These are phyloP conservation scores for Pseudopyrenochaeta lycopersici DNA, from an alignment of 2,329 filamentous ascomycete genomes.

Conservation along the genomic window DNA sequence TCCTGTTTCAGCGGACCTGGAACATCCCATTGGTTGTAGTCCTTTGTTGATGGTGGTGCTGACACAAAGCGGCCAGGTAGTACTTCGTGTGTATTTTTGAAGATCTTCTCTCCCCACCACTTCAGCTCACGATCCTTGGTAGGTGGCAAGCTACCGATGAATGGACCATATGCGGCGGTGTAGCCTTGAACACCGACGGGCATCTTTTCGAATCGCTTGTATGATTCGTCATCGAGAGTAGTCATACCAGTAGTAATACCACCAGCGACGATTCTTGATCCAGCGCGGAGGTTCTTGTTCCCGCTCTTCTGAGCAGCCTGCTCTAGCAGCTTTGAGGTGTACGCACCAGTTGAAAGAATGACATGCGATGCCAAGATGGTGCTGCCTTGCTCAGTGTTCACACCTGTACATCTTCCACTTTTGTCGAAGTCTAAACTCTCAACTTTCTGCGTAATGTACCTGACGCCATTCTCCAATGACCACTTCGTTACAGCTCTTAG, in stretches of 20 bases:
- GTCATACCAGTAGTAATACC: constrained; percentile 62
- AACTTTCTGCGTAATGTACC: constrained; percentile 66
- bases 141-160: constrained; percentile 44
- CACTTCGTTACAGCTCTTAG: constrained; percentile 64
- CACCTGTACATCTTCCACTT: constrained; percentile 52
- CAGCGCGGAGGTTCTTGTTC: constrained; percentile 62
- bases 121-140: constrained; percentile 46
- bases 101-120: constrained; percentile 48
- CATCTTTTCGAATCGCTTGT: constrained; percentile 43
- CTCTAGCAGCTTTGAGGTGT: constrained; percentile 55
- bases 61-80: constrained; percentile 64
- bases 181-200: constrained; percentile 45
- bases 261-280: constrained; percentile 64
- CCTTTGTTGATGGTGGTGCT: constrained; percentile 62
- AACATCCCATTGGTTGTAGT: constrained; percentile 72
- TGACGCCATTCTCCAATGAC: constrained; percentile 65
- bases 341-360: constrained; percentile 54
- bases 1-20: constrained; percentile 65
- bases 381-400: constrained; percentile 47
- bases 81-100: constrained; percentile 44
- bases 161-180: constrained; percentile 39
- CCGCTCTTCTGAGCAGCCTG: constrained; percentile 58
- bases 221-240: constrained; percentile 48
- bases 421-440: constrained; percentile 59
- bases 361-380: constrained; percentile 33